These are phyloP conservation scores for Agrocybe praecox DNA, from an alignment of 768 basidiomycete species.

Conservation along the genomic window DNA sequence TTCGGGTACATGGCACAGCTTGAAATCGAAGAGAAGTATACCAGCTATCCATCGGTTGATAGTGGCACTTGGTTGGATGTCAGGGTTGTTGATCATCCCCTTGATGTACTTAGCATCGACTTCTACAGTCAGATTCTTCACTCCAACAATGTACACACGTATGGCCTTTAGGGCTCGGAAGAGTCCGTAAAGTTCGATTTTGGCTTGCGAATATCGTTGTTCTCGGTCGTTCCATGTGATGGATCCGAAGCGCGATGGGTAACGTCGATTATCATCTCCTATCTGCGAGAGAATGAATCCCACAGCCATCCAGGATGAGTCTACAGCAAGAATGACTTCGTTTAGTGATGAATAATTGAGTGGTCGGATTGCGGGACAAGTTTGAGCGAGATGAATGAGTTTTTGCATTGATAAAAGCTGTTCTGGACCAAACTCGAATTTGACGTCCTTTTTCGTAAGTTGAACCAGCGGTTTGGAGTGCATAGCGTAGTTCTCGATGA, in stretches of 20 bases:
- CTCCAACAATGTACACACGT: constrained; percentile 25
- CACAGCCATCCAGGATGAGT: constrained; percentile 19
- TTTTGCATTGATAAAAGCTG: constrained; percentile 18
- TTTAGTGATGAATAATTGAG: constrained; percentile 13
- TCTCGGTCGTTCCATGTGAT: constrained; percentile 20
- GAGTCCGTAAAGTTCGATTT: constrained; percentile 29
- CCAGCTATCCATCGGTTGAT: constrained; percentile 45
- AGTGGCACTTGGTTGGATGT: constrained; percentile 34
- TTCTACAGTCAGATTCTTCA: constrained; percentile 27
- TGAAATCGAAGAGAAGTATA: constrained; percentile 39
- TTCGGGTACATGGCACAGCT: constrained; percentile 35
- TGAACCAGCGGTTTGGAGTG: constrained; percentile 21
- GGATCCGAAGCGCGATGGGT: constrained; percentile 21
- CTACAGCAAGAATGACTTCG: constrained; percentile 22
- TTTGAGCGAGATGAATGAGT: neutral
- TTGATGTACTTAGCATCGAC: constrained; percentile 34
- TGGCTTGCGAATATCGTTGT: constrained; percentile 28
- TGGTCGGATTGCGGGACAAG: constrained; percentile 12
- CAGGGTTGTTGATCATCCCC: constrained; percentile 41
- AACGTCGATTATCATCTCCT: constrained; percentile 7
- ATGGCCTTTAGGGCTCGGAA: constrained; percentile 20
- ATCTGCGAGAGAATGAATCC: constrained; percentile 18
- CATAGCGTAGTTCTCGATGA: constrained; percentile 26
- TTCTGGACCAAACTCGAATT: constrained; percentile 29
- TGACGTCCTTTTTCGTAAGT: constrained; percentile 24